Evolutionary conservation across 768 basidiomycete genomes (phyloP).

Genomic region (Coprinellus micaceus): DNA sequence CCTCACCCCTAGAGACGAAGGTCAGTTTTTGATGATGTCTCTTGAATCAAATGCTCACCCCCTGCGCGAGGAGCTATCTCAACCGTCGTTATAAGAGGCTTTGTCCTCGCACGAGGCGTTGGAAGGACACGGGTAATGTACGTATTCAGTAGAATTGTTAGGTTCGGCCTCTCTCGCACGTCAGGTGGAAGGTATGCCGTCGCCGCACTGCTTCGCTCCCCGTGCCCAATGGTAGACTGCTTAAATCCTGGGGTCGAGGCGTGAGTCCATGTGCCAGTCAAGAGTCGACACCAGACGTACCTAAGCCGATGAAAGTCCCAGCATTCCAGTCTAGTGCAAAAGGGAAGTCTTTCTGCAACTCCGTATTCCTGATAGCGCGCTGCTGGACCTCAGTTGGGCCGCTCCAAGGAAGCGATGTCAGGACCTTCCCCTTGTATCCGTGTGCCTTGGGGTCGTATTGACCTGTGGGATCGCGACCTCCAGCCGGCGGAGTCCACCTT

Average conservation of each 20-base stretch:
- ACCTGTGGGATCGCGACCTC: slow-evolving; percentile 25
- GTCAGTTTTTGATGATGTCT: not conserved
- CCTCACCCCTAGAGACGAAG: not conserved
- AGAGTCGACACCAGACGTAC: not conserved
- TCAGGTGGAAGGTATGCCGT: not conserved
- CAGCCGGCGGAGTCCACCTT: slow-evolving; percentile 21
- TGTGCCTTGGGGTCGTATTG: slow-evolving; percentile 29
- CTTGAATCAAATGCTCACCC: not conserved
- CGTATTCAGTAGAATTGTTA: not conserved
- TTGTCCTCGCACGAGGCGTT: not conserved
- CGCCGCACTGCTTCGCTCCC: not conserved
- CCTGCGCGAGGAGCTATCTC: slow-evolving; percentile 1
- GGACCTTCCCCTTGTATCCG: slow-evolving; percentile 19
- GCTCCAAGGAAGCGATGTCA: slow-evolving; percentile 22
- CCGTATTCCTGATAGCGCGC: slow-evolving; percentile 7
- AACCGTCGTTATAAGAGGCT: not conserved
- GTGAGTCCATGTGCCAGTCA: not conserved
- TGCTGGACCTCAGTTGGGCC: slow-evolving; percentile 7
- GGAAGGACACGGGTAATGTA: not conserved
- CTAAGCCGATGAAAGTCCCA: not conserved
- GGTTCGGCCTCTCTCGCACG: not conserved
- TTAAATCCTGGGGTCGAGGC: slow-evolving; percentile 6
- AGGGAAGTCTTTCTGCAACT: slow-evolving; percentile 15
- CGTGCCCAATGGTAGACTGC: not conserved
- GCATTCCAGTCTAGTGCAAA: not conserved